Evolutionary conservation across 306 rosid genomes (phyloP).

Genomic region (Lathyrus tuberosus): DNA sequence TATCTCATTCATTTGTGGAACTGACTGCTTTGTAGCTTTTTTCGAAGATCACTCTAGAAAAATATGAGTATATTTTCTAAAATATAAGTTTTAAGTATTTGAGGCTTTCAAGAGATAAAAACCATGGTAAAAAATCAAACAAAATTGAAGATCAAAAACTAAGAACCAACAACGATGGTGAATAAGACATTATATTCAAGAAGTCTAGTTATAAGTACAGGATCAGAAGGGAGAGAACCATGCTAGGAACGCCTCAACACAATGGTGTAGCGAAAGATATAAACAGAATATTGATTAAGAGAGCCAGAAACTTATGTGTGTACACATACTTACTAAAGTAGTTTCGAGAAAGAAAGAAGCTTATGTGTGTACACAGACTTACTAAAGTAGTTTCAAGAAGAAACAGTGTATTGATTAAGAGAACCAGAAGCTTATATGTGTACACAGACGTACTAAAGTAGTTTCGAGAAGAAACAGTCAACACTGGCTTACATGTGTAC

Average conservation of each 20-base stretch:
- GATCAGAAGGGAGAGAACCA: neutral
- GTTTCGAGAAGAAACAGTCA: neutral
- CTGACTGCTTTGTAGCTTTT: too few relatives aligned
- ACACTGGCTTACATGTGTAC: too few relatives aligned
- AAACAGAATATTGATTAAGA: neutral
- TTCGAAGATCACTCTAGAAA: neutral
- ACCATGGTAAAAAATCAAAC: too few relatives aligned
- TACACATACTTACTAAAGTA: neutral
- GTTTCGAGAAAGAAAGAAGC: neutral
- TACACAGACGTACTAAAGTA: neutral
- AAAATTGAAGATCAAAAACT: too few relatives aligned
- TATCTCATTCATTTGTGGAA: neutral
- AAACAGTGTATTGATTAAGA: too few relatives aligned
- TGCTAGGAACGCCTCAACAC: neutral
- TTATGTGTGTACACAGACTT: too few relatives aligned
- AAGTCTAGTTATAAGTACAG: neutral
- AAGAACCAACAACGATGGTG: neutral
- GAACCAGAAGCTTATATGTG: too few relatives aligned
- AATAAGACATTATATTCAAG: neutral
- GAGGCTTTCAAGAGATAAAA: too few relatives aligned
- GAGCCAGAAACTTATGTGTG: neutral
- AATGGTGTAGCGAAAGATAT: too few relatives aligned
- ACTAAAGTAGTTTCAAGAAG: neutral
- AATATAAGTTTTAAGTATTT: too few relatives aligned
- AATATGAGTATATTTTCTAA: too few relatives aligned